These are phyloP conservation scores for Penicillium goetzii DNA, from an alignment of 495 filamentous ascomycete species.

Conservation along the genomic window DNA sequence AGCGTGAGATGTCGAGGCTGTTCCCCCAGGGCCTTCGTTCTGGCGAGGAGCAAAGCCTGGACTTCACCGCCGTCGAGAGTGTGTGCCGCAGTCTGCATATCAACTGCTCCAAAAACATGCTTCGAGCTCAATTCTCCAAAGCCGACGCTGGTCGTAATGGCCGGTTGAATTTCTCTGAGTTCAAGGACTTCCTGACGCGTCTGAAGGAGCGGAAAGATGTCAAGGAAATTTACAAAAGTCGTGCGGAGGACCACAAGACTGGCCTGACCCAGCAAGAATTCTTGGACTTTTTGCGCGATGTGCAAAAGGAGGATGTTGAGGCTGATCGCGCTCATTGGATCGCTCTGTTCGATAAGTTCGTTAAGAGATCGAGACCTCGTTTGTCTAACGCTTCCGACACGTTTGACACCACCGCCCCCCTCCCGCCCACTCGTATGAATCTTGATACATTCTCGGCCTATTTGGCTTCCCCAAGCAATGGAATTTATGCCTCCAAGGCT, in stretches of 20 bases:
- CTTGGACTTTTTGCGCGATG: slow-evolving; percentile 69
- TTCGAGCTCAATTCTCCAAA: slow-evolving; percentile 73
- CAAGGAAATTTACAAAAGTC: slow-evolving; percentile 63
- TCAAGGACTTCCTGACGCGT: slow-evolving; percentile 76
- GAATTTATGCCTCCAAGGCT: slow-evolving; percentile 56
- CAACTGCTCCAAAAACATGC: slow-evolving; percentile 73
- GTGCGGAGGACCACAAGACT: slow-evolving; percentile 52
- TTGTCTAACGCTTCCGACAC: slow-evolving; percentile 43
- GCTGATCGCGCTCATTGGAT: slow-evolving; percentile 68
- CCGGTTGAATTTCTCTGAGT: slow-evolving; percentile 73
- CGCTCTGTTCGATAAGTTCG: slow-evolving; percentile 71
- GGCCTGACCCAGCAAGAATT: slow-evolving; percentile 77
- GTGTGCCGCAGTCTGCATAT: slow-evolving; percentile 89
- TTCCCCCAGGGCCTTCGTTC: slow-evolving; percentile 57
- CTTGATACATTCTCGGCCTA: slow-evolving; percentile 75
- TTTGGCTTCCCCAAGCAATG: slow-evolving; percentile 74
- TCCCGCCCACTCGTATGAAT: slow-evolving; percentile 60
- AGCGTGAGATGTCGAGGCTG: slow-evolving; percentile 76
- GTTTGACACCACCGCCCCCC: slow-evolving; percentile 41
- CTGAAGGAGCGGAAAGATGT: slow-evolving; percentile 87
- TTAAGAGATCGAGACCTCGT: slow-evolving; percentile 63
- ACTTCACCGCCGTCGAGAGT: slow-evolving; percentile 74
- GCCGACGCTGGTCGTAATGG: slow-evolving; percentile 67
- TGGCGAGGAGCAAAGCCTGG: slow-evolving; percentile 69
- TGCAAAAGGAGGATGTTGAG: slow-evolving; percentile 76